Percentiles rank a stretch among this genome's conserved stretches.
These are phyloP conservation scores for Pestalotiopsis sp. DNA, from an alignment of 2,329 filamentous ascomycete genomes.

Conservation along the genomic window DNA sequence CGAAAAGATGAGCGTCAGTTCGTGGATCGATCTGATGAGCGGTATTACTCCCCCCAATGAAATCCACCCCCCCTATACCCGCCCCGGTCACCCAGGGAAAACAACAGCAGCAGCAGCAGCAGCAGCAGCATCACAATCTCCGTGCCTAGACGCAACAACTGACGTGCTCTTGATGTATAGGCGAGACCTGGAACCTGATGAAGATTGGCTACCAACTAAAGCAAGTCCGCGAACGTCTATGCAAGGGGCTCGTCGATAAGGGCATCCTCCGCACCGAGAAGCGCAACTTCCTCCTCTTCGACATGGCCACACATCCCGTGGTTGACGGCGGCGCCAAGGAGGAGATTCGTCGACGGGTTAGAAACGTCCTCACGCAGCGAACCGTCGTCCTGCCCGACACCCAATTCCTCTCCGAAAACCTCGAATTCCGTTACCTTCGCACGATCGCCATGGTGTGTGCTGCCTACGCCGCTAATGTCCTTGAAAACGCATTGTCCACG, in stretches of 20 bases:
- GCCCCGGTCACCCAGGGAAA: neutral
- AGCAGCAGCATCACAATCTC: neutral
- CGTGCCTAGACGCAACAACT: slow-evolving; percentile 16
- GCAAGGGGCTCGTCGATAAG: slow-evolving; percentile 97
- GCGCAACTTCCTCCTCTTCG: slow-evolving; percentile 98
- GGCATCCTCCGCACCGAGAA: slow-evolving; percentile 98
- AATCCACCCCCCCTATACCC: slow-evolving; percentile 13
- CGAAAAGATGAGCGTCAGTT: slow-evolving; percentile 99
- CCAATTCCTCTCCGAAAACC: slow-evolving; percentile 89
- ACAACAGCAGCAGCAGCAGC: neutral
- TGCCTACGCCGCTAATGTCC: slow-evolving; percentile 94
- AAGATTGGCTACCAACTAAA: slow-evolving; percentile 99
- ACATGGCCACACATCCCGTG: slow-evolving; percentile 99
- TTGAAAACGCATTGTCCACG: slow-evolving; percentile 95
- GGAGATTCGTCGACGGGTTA: slow-evolving; percentile 90
- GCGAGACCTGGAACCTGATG: slow-evolving; percentile 99
- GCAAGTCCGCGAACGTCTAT: slow-evolving; percentile 95
- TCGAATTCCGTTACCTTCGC: slow-evolving; percentile 90
- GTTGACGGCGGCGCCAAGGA: slow-evolving; percentile 97
- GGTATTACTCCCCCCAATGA: slow-evolving; percentile 56
- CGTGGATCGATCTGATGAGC: slow-evolving; percentile 99
- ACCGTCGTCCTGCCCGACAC: slow-evolving; percentile 87
- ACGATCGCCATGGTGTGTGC: slow-evolving; percentile 97
- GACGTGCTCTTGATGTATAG: slow-evolving; percentile 49
- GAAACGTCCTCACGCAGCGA: slow-evolving; percentile 89